Evolutionary conservation across 768 basidiomycete genomes (phyloP).

Genomic region (Leccinum longicurvipes): DNA sequence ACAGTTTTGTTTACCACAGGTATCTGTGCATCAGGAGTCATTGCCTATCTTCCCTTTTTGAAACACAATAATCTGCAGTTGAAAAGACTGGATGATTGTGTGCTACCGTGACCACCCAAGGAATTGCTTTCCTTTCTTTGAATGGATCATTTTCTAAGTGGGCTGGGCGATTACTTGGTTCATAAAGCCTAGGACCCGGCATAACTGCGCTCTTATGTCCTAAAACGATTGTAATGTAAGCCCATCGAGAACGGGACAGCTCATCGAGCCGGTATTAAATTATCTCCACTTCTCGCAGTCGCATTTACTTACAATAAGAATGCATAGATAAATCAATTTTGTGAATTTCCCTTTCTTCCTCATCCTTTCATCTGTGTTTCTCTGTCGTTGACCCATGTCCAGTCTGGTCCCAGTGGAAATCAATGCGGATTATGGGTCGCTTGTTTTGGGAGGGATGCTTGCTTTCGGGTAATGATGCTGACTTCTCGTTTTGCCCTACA

Average conservation of each 20-base stretch:
- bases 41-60: no score
- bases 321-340: not conserved
- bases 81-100: no score
- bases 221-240: not conserved
- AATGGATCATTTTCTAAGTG: not conserved
- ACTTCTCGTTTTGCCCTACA: not conserved
- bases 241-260: not conserved
- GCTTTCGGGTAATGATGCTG: slow-evolving; percentile 16
- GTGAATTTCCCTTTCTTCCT: not conserved
- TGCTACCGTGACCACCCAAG: not conserved
- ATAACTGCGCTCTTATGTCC: not conserved
- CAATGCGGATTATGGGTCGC: slow-evolving; percentile 13
- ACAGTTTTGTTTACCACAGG: no score
- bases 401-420: not conserved
- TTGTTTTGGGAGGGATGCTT: slow-evolving; percentile 20
- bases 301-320: slow-evolving; percentile 1
- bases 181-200: not conserved
- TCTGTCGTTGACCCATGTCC: slow-evolving; percentile 1
- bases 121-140: not conserved
- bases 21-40: no score
- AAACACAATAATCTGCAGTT: no score
- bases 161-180: no score
- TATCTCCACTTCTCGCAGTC: not conserved
- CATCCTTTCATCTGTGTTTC: not conserved
- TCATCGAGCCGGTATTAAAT: not conserved